Percentiles rank a stretch among this genome's conserved stretches.
phyloP scores from a whole-genome alignment of 176 grass and related monocot genomes.

The Juncus inflexus region DNA sequence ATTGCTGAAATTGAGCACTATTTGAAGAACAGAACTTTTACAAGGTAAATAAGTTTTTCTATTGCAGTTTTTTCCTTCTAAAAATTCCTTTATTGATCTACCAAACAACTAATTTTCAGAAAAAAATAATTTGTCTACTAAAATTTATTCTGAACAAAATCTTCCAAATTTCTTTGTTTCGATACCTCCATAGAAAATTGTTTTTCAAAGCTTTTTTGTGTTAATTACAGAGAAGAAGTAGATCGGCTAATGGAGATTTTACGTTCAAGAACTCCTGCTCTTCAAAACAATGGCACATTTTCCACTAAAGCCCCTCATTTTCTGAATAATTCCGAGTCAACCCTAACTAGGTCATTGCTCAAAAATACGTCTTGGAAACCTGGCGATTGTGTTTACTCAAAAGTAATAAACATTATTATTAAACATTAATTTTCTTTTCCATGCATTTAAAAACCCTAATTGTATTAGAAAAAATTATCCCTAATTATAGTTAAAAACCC shows the following conservation, averaged over 20 bases:
- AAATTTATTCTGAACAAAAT: too few species aligned
- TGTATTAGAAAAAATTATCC: too few species aligned
- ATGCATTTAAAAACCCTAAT: too few species aligned
- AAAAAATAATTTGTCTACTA: background rate
- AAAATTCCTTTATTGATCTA: background rate
- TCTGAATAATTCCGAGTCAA: conserved; percentile 13
- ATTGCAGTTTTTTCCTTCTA: background rate
- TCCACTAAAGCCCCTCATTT: background rate
- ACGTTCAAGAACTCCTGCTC: conserved; percentile 23
- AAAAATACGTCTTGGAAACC: conserved; percentile 17
- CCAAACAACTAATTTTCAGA: background rate
- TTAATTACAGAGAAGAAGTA: conserved; percentile 20
- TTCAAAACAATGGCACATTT: background rate
- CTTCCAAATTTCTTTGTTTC: too few species aligned
- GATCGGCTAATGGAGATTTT: conserved; percentile 4
- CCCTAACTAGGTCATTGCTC: background rate
- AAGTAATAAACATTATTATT: conserved; percentile 10
- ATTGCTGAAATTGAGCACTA: conserved; percentile 20
- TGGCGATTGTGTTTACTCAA: conserved; percentile 27
- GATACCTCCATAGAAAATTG: too few species aligned
- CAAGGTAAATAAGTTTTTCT: conserved; percentile 3
- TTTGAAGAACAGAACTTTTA: conserved; percentile 10
- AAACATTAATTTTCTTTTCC: background rate
- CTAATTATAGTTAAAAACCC: too few species aligned
- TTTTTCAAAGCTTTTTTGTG: conserved; percentile 5